Base-by-base conservation (phyloP, 2,329 filamentous ascomycete genomes). In the Fusarium pseudonygamai region DNA sequence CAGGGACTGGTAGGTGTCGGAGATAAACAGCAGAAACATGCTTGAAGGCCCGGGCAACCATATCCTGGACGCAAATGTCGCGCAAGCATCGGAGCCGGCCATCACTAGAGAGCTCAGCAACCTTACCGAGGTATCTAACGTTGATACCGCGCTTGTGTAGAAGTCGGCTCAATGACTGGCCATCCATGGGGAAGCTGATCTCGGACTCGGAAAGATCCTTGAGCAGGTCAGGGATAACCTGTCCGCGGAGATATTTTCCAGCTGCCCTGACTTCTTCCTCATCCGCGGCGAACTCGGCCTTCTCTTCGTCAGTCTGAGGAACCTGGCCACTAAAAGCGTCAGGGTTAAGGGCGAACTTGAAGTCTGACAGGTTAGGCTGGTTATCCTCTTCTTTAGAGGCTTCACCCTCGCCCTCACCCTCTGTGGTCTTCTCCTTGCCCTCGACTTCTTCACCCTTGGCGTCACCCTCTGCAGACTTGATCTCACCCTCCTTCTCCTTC, bases 61-160 rank as follows among this genome's bases (percentile, higher is more conserved):
- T 98, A 83, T 99, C 96, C 80, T 97, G 96, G 46, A 94, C 83
- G 69, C 93, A 89, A 42, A 99, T 89, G 64, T 91, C 89, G 73
- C 90, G 91, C 77, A 99, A 87, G 70, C 95, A 95, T 76, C 91
- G 86, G 30, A 98, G 87, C 70, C 94, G 92, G 60, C 90, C 87
- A 63, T 92, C 92, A 74, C 89, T 89, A 76, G 92, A 90, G 58
- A 93, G 87, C 66, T 89, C 86, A 18, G 94, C 93, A 71, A 99
- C 84, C 82, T 91, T 93, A 74, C 96, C 96, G n/a, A 98, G 88
- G 82, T 99, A 99, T 79, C 97, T 91, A 71, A 98, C 89, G 85
- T 99, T 99, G 85, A 99, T 95, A 84, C 96, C 96, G 46, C 96
- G 93, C 87, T 97, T 97, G 86, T 99, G 96, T 79, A 99, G 87